Base-by-base conservation (phyloP, 176 grass and related monocot species). In the Hsuehochloa calcarea region DNA sequence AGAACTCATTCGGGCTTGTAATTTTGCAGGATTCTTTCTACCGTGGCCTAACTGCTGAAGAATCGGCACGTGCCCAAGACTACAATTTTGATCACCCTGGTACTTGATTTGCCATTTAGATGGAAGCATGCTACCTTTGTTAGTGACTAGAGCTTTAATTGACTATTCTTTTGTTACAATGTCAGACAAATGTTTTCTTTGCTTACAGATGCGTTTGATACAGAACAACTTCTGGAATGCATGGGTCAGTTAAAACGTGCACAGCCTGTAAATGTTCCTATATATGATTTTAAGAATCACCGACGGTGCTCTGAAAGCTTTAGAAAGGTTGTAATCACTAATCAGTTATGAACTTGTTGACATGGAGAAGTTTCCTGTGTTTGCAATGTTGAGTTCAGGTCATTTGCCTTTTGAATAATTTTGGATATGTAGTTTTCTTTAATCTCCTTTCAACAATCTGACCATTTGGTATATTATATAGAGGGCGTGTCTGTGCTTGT, bases 81-180 rank as follows among this genome's bases (percentile, higher is more conserved):
- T 99, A 99, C 82, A 99, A 99, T 86, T 99, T 99, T 89, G 96
- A 94, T 87, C 96, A 99, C 80, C 96, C 96, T 77, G 96, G 96
- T 99, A 91, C 66, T 85, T 76, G 58, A 80, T 76, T 78, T 83
- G 7, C 78, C n/a, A 65, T 90, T 82, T 66, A 8, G 22, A 47
- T 61, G 79, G 41, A 78, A 88, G 15, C 72, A 39, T 16, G 20
- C 74, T 72, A 22, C 59, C 43, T 75, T 46, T 79, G 9, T 22
- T 23, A 84, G 59, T 62, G 16, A 83, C 51, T 50, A 74, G 17
- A 79, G 31, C 35, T 66, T 68, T 67, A 52, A 26, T 60, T 49
- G 5, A 16, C 47, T 52, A 23, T 56, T 85, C 7, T 69, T 85
- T 79, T 63, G 17, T 65, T 80, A 31, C 23, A 56, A 78, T 74